Base-by-base conservation (phyloP, 306 rosid species). In the Luffa aegyptiaca region DNA sequence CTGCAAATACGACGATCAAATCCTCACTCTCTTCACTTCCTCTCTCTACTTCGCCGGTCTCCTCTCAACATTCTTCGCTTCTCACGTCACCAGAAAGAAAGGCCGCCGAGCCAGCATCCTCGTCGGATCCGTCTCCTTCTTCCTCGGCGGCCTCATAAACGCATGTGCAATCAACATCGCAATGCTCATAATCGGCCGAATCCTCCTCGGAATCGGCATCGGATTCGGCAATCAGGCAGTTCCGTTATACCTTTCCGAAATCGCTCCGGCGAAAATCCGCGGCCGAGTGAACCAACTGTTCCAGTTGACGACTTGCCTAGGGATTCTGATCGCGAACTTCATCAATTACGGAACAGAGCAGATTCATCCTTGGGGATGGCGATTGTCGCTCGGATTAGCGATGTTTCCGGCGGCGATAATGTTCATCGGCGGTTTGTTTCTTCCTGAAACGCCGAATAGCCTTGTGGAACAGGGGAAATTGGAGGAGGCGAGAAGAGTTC, bases 151-250 rank as follows among this genome's bases (percentile, higher is more conserved):
- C 20, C 81, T 84, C 58, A 77, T 95, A 62, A 95, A 95, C 82
- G 97, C 98, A 46, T 82, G 80, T 80, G 95, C 98, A 0, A 39
- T 84, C 51, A 92, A 95, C 84, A 87, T 95, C 81, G 48, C 80
- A n/a, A 95, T 91, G 96, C 82, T 95, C 14, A 95, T 95, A 71
- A 62, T 92, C 45, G 97, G 98, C 2, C 80, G 97, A 33, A 82
- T 92, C 70, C 72, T 95, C 77, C 97, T 95, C 51, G 97, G 97
- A 0, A 74, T 90, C 53, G 97, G 97, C 81, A 91, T 91, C 79
- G 98, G 98, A 36, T 95, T 95, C 68, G 98, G 97, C 56, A 95
- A 92, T 69, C 98, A 92, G 92, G 98, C 96, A 2, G 97, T 92
- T 77, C 98, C 97, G 3, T 63, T 93, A 63, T 93, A 93, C 80